These are phyloP conservation scores for Xylaria sp. DNA, from an alignment of 2,329 filamentous ascomycete genomes.

Conservation along the genomic window DNA sequence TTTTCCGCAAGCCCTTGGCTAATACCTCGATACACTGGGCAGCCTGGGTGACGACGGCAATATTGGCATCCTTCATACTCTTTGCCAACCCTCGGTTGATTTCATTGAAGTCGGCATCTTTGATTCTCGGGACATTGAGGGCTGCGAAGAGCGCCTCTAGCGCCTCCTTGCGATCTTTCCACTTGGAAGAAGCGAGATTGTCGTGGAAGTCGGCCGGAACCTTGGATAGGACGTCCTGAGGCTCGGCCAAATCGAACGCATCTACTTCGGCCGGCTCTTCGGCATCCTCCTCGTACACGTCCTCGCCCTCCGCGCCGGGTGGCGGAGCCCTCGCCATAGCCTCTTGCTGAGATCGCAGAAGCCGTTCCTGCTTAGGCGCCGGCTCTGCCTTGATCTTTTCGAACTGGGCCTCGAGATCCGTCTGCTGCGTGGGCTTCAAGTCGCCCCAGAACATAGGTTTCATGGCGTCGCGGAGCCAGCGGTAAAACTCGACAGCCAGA, in stretches of 20 bases:
- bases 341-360: slow-evolving; percentile 89
- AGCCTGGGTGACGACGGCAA: slow-evolving; percentile 91
- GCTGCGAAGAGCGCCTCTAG: slow-evolving; percentile 82
- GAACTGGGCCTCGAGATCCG: slow-evolving; percentile 92
- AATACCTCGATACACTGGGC: slow-evolving; percentile 92
- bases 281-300: slow-evolving; percentile 66
- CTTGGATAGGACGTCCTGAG: slow-evolving; percentile 85
- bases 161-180: slow-evolving; percentile 97
- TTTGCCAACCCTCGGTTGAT: slow-evolving; percentile 87
- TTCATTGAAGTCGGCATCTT: slow-evolving; percentile 89
- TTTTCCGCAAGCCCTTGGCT: slow-evolving; percentile 82
- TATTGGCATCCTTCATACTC: slow-evolving; percentile 98
- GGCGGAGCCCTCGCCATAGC: slow-evolving; percentile 77
- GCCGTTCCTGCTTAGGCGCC: slow-evolving; percentile 86
- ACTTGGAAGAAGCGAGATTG: slow-evolving; percentile 88
- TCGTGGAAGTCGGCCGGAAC: slow-evolving; percentile 86
- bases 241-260: slow-evolving; percentile 82
- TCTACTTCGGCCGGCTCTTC: slow-evolving; percentile 81
- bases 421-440: slow-evolving; percentile 93
- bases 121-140: slow-evolving; percentile 88
- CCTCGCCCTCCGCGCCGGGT: slow-evolving; percentile 66
- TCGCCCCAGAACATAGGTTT: slow-evolving; percentile 98
- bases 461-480: slow-evolving; percentile 97
- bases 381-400: slow-evolving; percentile 92
- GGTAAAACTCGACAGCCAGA: slow-evolving; percentile 91